These are phyloP conservation scores for Phascolomyces articulosus DNA, from an alignment of 371 early-diverging fungal genomes.

Conservation along the genomic window DNA sequence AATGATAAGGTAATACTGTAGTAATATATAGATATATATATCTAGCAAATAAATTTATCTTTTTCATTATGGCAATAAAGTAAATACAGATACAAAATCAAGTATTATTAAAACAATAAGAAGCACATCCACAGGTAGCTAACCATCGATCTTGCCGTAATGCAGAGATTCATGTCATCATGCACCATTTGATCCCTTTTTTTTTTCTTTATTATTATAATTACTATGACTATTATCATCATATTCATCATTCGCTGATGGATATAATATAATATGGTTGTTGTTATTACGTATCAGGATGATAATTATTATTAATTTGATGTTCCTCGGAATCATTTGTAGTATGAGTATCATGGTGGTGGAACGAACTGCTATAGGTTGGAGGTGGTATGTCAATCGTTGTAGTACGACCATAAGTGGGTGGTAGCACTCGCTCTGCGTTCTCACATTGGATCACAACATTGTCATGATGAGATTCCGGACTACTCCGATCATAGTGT, in stretches of 20 bases:
- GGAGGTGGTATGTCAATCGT: not conserved
- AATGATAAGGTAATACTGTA: too few species aligned
- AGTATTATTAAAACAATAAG: not conserved
- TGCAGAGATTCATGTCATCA: not conserved
- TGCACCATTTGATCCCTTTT: not conserved
- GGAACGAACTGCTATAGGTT: not conserved
- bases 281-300: too few species aligned
- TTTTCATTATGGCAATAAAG: slow-evolving; percentile 5
- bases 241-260: not conserved
- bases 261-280: not conserved
- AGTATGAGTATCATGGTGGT: not conserved
- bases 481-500: too few species aligned
- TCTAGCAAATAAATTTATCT: too few species aligned
- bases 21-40: too few species aligned
- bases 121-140: slow-evolving; percentile 5
- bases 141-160: not conserved
- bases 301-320: too few species aligned
- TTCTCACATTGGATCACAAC: too few species aligned
- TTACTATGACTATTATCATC: not conserved
- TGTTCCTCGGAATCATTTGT: not conserved
- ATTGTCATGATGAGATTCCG: not conserved
- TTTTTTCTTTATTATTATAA: not conserved
- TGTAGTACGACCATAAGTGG: not conserved
- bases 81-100: slow-evolving; percentile 7
- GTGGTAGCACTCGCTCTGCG: too few species aligned